Percentiles rank a stretch among this genome's conserved stretches.
Conservation (phyloP, 257 asterid species). For the Euphrasia confusa region DNA sequence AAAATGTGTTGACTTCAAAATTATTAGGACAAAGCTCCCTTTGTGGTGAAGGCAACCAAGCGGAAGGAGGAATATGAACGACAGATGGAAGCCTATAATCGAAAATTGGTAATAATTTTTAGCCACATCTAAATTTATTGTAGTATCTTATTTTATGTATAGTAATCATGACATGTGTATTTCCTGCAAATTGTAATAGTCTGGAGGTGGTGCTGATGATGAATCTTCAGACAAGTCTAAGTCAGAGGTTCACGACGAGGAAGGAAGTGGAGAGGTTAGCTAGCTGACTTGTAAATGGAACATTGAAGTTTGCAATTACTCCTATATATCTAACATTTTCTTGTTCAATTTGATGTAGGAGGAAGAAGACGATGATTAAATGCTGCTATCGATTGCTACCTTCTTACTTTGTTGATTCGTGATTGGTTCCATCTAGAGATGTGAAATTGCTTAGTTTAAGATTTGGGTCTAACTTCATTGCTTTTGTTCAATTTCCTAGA, state of each 20-base stretch:
- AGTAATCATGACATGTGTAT: neutral
- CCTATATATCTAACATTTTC: neutral
- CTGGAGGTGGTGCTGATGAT: neutral
- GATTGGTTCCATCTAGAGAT: too few relatives aligned
- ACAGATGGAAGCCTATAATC: slow-evolving; percentile 43
- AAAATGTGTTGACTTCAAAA: neutral
- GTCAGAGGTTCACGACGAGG: slow-evolving; percentile 2
- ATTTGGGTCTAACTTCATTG: too few relatives aligned
- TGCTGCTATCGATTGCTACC: slow-evolving; percentile 20
- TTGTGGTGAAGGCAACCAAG: slow-evolving; percentile 31
- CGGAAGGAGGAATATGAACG: slow-evolving; percentile 38
- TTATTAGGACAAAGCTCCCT: slow-evolving; percentile 45
- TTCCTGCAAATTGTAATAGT: neutral
- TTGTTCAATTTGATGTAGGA: neutral
- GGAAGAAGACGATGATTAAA: neutral
- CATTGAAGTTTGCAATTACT: neutral
- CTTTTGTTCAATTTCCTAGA: too few relatives aligned
- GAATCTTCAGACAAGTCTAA: neutral
- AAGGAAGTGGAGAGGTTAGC: slow-evolving; percentile 6
- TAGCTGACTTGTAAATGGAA: neutral
- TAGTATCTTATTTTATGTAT: neutral
- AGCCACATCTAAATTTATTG: too few relatives aligned
- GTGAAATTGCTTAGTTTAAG: too few relatives aligned
- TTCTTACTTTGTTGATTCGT: slow-evolving; percentile 2
- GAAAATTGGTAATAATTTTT: slow-evolving; percentile 34